phyloP scores from a whole-genome alignment of 108 stramenopile genomes.

The Fistulifera pelliculosa region DNA sequence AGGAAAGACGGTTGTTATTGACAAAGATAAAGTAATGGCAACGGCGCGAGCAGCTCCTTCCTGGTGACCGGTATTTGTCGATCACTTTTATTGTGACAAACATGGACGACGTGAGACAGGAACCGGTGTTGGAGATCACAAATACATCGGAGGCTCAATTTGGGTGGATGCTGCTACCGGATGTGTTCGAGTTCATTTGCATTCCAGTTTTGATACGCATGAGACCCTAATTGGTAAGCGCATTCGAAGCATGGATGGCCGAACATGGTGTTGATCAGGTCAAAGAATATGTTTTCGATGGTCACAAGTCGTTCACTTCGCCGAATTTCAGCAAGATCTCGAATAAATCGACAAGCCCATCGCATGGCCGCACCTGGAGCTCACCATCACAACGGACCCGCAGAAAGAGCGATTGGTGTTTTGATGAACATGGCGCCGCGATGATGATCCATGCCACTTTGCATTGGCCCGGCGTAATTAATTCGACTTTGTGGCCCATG shows the following conservation, averaged over 20 bases:
- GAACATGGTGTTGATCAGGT: slow-evolving; percentile 1
- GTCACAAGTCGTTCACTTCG: slow-evolving; percentile 5
- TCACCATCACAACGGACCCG: slow-evolving; percentile 29
- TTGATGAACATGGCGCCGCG: slow-evolving; percentile 20
- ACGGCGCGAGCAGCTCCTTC: slow-evolving; percentile 12
- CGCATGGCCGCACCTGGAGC: slow-evolving; percentile 18
- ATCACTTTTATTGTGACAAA: slow-evolving; percentile 22
- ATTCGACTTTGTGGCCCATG: slow-evolving; percentile 32
- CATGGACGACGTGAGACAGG: slow-evolving; percentile 23
- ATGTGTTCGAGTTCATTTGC: too few relatives aligned
- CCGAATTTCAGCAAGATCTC: slow-evolving; percentile 6
- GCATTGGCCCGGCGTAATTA: slow-evolving; percentile 24
- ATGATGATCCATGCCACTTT: slow-evolving; percentile 32
- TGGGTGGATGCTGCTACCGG: too few relatives aligned
- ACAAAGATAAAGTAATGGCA: slow-evolving; percentile 5
- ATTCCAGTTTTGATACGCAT: slow-evolving; percentile 2
- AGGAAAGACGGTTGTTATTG: not conserved
- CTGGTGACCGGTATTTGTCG: slow-evolving; percentile 32
- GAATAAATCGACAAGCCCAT: slow-evolving; percentile 15
- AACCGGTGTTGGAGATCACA: too few relatives aligned
- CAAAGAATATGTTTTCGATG: slow-evolving; percentile 5
- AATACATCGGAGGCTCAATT: too few relatives aligned
- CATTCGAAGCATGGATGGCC: slow-evolving; percentile 1
- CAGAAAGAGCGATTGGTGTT: slow-evolving; percentile 29
- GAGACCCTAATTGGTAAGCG: slow-evolving; percentile 5